phyloP scores from a whole-genome alignment of 345 rosid genomes.

The Hypericum perforatum region DNA sequence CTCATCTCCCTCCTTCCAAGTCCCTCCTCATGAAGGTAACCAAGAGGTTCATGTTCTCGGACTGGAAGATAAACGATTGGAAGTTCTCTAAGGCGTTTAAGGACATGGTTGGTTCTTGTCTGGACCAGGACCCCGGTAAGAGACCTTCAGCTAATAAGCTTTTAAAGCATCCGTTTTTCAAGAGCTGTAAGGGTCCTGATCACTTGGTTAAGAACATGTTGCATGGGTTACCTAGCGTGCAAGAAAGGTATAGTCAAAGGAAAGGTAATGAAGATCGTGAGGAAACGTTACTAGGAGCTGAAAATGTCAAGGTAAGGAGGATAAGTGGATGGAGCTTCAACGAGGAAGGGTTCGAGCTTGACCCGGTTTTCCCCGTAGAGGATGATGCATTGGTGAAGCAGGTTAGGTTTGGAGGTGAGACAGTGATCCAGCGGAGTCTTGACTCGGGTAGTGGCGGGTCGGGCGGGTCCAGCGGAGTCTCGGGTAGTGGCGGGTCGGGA shows the following conservation, averaged over 20 bases:
- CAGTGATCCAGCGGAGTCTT: slow-evolving; percentile 8
- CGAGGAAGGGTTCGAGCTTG: slow-evolving; percentile 57
- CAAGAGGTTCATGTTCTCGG: slow-evolving; percentile 56
- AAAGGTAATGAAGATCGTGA: slow-evolving; percentile 17
- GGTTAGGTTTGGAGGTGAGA: slow-evolving; percentile 29
- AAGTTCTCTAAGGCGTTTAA: slow-evolving; percentile 73
- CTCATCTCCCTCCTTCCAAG: slow-evolving; percentile 69
- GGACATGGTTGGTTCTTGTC: slow-evolving; percentile 73
- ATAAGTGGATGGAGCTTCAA: slow-evolving; percentile 90
- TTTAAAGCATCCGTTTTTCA: slow-evolving; percentile 60
- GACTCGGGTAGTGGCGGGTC: slow-evolving; percentile 6
- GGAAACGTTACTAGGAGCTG: neutral
- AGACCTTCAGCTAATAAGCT: slow-evolving; percentile 76
- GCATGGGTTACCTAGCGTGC: slow-evolving; percentile 55
- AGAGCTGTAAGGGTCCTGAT: slow-evolving; percentile 55
- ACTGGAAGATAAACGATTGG: slow-evolving; percentile 38
- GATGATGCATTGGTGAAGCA: slow-evolving; percentile 15
- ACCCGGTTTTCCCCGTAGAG: slow-evolving; percentile 57
- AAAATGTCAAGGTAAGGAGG: slow-evolving; percentile 47
- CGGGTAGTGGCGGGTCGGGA: slow-evolving; percentile 8
- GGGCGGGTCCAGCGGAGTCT: slow-evolving; percentile 4
- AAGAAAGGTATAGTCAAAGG: slow-evolving; percentile 42
- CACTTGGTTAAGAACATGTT: slow-evolving; percentile 47
- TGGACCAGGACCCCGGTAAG: slow-evolving; percentile 66
- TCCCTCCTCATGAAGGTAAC: slow-evolving; percentile 76